Conservation (phyloP, 345 rosid genomes). For the Crucihimalaya himalaica region DNA sequence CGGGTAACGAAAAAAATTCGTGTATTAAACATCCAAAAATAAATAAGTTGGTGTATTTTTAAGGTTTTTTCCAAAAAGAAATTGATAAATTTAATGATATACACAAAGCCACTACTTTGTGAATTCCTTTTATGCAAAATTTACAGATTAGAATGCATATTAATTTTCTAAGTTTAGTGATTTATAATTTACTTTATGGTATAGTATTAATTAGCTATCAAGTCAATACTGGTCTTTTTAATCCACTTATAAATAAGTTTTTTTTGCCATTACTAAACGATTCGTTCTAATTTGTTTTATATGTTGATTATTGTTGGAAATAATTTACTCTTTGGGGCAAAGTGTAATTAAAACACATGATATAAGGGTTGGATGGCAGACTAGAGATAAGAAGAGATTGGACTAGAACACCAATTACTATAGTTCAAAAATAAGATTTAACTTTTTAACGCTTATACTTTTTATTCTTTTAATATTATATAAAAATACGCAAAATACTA, state of each 20-base stretch:
- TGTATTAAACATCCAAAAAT: too few relatives aligned
- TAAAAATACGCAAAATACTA: neutral
- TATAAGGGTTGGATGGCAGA: too few relatives aligned
- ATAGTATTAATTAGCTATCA: neutral
- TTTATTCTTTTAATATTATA: neutral
- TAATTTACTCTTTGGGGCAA: too few relatives aligned
- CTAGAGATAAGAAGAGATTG: too few relatives aligned
- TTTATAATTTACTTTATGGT: too few relatives aligned
- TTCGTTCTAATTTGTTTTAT: neutral
- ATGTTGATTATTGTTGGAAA: neutral
- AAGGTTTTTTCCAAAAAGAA: too few relatives aligned
- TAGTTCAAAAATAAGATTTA: too few relatives aligned
- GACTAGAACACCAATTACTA: neutral
- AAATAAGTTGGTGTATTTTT: too few relatives aligned
- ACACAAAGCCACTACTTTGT: neutral
- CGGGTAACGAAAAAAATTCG: too few relatives aligned
- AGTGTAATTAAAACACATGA: too few relatives aligned
- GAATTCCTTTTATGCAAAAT: neutral
- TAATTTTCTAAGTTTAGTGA: neutral
- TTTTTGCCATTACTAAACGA: neutral
- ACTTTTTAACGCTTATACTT: neutral
- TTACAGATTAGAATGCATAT: neutral
- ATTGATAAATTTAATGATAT: neutral
- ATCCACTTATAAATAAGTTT: too few relatives aligned
- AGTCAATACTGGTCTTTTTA: neutral